phyloP scores from a whole-genome alignment of 495 filamentous ascomycete genomes.

The Hyaloscypha bicolor region DNA sequence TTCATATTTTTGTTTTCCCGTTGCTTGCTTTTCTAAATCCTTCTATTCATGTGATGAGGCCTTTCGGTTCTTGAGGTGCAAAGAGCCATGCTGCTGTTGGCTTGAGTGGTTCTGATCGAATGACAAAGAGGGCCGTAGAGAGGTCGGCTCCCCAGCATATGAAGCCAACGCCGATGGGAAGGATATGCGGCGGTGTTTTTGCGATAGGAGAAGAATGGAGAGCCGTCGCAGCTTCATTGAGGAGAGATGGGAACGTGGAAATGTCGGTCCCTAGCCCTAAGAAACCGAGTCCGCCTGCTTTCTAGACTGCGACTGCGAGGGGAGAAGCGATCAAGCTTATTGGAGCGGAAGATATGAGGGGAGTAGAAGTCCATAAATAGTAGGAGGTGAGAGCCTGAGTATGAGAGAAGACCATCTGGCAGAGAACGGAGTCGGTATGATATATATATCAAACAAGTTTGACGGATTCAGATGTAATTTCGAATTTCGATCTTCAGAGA shows the following conservation, averaged over 20 bases:
- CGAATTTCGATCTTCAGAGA: no score
- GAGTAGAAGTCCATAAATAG: slow-evolving; percentile 66
- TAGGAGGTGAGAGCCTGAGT: not conserved
- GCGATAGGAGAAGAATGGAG: slow-evolving; percentile 21
- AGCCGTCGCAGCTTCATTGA: slow-evolving; percentile 7
- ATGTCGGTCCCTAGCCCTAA: slow-evolving; percentile 41
- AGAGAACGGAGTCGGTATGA: no score
- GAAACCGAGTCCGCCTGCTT: slow-evolving; percentile 61
- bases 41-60: slow-evolving; percentile 58
- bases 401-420: not conserved
- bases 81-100: slow-evolving; percentile 76
- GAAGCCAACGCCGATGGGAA: slow-evolving; percentile 67
- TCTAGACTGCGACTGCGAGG: slow-evolving; percentile 58
- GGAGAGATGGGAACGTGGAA: slow-evolving; percentile 18
- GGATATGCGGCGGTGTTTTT: slow-evolving; percentile 25
- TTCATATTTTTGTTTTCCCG: slow-evolving; percentile 58
- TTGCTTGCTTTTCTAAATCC: slow-evolving; percentile 48
- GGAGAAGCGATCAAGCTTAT: slow-evolving; percentile 70
- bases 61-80: slow-evolving; percentile 52
- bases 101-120: slow-evolving; percentile 45
- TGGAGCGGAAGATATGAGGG: slow-evolving; percentile 69
- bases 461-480: no score
- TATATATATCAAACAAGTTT: no score
- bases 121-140: slow-evolving; percentile 37
- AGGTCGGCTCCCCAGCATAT: slow-evolving; percentile 58